Percentiles rank a stretch among this genome's conserved stretches.
These are phyloP conservation scores for Bromus sterilis DNA, from an alignment of 176 grass and related monocot species.

Conservation along the genomic window DNA sequence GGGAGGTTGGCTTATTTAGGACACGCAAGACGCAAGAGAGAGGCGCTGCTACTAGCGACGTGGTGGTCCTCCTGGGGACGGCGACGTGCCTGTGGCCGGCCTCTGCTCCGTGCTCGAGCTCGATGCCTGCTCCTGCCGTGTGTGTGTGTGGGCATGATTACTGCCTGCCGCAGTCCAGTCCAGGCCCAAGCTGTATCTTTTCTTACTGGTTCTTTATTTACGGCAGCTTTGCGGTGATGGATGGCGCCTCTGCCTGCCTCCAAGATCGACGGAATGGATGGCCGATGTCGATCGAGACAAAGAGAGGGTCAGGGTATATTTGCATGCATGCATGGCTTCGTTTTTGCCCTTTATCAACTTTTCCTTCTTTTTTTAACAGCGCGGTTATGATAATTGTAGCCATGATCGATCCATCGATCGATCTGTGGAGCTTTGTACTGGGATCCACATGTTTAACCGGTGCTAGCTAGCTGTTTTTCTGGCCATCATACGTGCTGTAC, in stretches of 20 bases:
- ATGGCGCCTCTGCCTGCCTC: neutral
- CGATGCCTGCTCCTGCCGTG: neutral
- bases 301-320: too few species aligned
- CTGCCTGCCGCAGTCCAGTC: conserved; percentile 21
- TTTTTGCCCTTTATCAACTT: neutral
- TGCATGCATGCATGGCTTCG: neutral
- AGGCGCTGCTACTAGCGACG: neutral
- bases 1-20: conserved; percentile 57
- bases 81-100: conserved; percentile 25
- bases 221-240: neutral
- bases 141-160: conserved; percentile 40
- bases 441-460: conserved; percentile 42
- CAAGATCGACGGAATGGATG: neutral
- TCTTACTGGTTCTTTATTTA: neutral
- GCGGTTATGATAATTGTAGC: conserved; percentile 1
- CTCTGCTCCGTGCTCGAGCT: neutral
- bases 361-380: neutral
- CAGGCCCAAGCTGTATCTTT: neutral
- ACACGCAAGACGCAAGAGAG: conserved; percentile 10
- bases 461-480: neutral
- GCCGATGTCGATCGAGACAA: neutral
- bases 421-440: conserved; percentile 20
- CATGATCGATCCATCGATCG: too few species aligned
- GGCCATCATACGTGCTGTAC: neutral
- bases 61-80: conserved; percentile 46